phyloP scores from a whole-genome alignment of 495 filamentous ascomycete species.

The Amorphotheca resinae region DNA sequence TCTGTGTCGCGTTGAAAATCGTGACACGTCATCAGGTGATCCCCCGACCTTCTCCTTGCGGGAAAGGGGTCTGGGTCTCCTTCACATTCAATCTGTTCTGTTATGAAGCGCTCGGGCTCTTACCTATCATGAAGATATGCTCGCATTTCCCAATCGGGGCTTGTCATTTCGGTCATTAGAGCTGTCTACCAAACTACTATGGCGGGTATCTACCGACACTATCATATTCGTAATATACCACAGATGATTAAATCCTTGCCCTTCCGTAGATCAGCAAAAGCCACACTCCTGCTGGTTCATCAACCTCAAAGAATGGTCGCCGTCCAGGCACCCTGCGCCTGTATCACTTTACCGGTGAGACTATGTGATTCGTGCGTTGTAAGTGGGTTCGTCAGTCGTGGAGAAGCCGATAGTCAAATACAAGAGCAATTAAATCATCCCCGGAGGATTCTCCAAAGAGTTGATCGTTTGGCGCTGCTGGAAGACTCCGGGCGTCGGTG shows the following conservation, averaged over 20 bases:
- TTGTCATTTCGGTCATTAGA: not conserved
- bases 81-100: too few relatives aligned
- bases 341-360: not conserved
- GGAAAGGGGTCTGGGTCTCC: too few relatives aligned
- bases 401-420: not conserved
- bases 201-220: not conserved
- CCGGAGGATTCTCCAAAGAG: constrained; percentile 12
- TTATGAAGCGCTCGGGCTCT: too few relatives aligned
- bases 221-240: not conserved
- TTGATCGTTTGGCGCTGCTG: constrained; percentile 8
- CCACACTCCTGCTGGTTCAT: constrained; percentile 1
- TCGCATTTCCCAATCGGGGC: too few relatives aligned
- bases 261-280: constrained; percentile 10
- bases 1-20: too few relatives aligned
- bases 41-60: too few relatives aligned
- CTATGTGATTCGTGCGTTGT: too few relatives aligned
- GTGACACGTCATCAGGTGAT: too few relatives aligned
- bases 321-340: not conserved
- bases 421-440: constrained; percentile 13
- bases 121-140: too few relatives aligned
- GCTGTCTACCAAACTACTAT: not conserved
- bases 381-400: not conserved
- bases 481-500: constrained; percentile 6
- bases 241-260: not conserved
- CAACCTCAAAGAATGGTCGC: not conserved